phyloP scores from a whole-genome alignment of 202 grass and related monocot genomes.

The Zizania palustris region DNA sequence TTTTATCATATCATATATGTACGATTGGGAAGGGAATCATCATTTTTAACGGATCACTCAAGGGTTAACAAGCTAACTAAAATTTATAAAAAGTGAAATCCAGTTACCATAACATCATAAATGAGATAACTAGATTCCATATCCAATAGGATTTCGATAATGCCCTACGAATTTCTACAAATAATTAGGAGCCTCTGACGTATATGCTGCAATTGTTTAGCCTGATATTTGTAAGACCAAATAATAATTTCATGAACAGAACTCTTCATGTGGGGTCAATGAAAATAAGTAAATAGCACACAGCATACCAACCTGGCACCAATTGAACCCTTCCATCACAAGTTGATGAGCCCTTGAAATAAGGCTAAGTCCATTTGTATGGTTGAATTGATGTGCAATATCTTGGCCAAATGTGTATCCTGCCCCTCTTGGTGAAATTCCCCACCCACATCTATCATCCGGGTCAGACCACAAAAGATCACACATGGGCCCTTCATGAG shows the following conservation, averaged over 20 bases:
- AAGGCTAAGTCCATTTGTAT: constrained; percentile 73
- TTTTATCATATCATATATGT: no score
- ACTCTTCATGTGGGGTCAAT: not conserved
- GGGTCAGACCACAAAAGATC: constrained; percentile 89
- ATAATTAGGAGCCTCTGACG: not conserved
- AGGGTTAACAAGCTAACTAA: not conserved
- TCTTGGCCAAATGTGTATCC: constrained; percentile 88
- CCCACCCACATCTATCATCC: constrained; percentile 82
- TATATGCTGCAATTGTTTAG: constrained; percentile 3
- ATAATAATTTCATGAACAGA: constrained; percentile 18
- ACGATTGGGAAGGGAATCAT: not conserved
- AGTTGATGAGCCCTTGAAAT: constrained; percentile 85
- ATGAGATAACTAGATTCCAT: not conserved
- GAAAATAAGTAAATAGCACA: constrained; percentile 13
- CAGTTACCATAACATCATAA: not conserved
- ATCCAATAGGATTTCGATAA: not conserved
- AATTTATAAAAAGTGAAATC: not conserved
- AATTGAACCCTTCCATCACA: constrained; percentile 86
- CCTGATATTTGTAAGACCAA: not conserved
- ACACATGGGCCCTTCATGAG: constrained; percentile 90
- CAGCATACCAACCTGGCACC: constrained; percentile 59
- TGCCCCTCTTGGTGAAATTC: constrained; percentile 81
- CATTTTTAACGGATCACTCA: not conserved
- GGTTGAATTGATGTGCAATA: constrained; percentile 78
- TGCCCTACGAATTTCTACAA: not conserved